A percentile compares a stretch with the other conserved stretches of the same genome.
phyloP scores from a whole-genome alignment of 306 rosid species.

The Crataegus laevigata region DNA sequence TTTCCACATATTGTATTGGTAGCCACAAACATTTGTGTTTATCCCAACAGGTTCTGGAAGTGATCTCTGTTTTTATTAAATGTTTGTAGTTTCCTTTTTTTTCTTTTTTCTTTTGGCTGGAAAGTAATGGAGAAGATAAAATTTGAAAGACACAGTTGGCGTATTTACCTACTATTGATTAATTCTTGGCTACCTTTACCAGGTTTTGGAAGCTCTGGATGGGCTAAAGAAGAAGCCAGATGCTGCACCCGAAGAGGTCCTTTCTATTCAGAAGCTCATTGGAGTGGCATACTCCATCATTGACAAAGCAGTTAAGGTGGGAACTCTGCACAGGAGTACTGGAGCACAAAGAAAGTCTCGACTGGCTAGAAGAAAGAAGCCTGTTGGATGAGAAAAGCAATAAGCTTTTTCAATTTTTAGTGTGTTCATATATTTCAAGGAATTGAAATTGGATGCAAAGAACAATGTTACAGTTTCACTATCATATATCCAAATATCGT shows the following conservation, averaged over 20 bases:
- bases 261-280: conserved; percentile 71
- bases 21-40: neutral
- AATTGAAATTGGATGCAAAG: no score
- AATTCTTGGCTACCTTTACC: conserved; percentile 11
- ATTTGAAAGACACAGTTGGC: neutral
- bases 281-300: conserved; percentile 93
- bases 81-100: neutral
- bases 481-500: no score
- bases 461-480: no score
- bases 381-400: no score
- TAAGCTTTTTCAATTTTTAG: no score
- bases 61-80: neutral
- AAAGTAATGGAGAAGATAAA: neutral
- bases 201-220: conserved; percentile 89
- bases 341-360: no score
- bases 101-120: neutral
- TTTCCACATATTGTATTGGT: neutral
- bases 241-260: conserved; percentile 65
- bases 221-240: conserved; percentile 69
- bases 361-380: no score
- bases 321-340: no score
- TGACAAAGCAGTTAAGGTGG: no score
- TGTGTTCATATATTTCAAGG: no score
- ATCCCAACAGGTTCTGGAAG: neutral
- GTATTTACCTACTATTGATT: neutral